Conservation (phyloP, 495 filamentous ascomycete species). For the Xylaria venustula region DNA sequence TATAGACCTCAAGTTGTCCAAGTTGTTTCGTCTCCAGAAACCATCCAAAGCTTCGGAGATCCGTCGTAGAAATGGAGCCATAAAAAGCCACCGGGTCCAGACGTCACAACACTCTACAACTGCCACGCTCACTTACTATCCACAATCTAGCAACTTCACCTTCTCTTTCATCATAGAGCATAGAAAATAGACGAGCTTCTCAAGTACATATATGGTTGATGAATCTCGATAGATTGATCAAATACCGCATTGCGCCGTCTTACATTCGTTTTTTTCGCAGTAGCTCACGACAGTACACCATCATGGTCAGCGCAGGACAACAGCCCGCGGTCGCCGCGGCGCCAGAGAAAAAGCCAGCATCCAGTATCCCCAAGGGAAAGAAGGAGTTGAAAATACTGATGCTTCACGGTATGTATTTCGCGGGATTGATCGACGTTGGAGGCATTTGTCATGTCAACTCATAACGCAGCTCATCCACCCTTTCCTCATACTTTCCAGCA, state of each 20-base stretch:
- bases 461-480: too few relatives aligned
- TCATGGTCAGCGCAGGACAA: conserved; percentile 5
- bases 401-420: conserved; percentile 48
- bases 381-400: conserved; percentile 54
- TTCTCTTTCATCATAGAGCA: not conserved
- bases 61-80: not conserved
- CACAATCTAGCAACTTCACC: not conserved
- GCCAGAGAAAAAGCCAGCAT: conserved; percentile 5
- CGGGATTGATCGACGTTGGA: not conserved
- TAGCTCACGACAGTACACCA: not conserved
- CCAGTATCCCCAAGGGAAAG: conserved; percentile 27
- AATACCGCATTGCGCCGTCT: not conserved
- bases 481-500: not conserved
- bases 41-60: too few relatives aligned
- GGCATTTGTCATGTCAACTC: too few relatives aligned
- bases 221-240: not conserved
- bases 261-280: not conserved
- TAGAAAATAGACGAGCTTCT: not conserved
- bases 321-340: conserved; percentile 9
- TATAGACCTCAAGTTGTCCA: too few relatives aligned
- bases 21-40: too few relatives aligned
- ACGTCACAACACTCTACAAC: not conserved
- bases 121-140: conserved; percentile 4
- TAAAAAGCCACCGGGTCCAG: too few relatives aligned
- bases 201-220: not conserved